Percentiles rank a stretch among this genome's conserved stretches.
Conservation (phyloP, 331 rosid species). For the Stylosanthes scabra region DNA sequence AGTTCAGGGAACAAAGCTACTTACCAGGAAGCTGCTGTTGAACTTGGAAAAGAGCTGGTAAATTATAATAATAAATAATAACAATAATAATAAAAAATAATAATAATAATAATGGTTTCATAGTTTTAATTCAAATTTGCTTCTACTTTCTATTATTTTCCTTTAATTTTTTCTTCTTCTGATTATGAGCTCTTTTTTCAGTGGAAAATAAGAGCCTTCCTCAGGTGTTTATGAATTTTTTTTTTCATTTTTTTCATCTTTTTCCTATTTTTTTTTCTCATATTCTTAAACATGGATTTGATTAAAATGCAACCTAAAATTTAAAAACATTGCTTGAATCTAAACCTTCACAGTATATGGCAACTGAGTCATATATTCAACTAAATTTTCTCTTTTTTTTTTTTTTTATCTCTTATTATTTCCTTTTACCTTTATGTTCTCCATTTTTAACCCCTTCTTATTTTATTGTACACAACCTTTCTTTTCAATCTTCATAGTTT, state of each 20-base stretch:
- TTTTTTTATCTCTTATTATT: not conserved
- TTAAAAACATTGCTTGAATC: not conserved
- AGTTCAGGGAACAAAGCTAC: conserved; percentile 93
- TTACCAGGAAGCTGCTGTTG: conserved; percentile 94
- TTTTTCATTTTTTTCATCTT: conserved; percentile 6
- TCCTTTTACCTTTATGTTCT: not conserved
- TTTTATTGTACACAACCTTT: not conserved
- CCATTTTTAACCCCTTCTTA: not conserved
- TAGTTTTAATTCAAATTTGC: not conserved
- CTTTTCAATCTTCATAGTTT: not conserved
- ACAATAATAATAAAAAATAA: too few species aligned
- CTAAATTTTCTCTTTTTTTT: too few species aligned
- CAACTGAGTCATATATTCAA: not conserved
- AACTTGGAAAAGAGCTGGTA: conserved; percentile 93
- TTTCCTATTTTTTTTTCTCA: not conserved
- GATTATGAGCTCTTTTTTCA: not conserved
- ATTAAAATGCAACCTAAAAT: not conserved
- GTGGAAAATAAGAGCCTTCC: not conserved
- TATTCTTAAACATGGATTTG: not conserved
- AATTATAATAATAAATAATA: not conserved
- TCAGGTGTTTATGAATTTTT: too few species aligned
- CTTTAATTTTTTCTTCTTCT: not conserved
- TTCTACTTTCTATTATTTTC: not conserved
- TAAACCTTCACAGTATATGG: not conserved
- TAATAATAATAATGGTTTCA: not conserved